Percentiles rank a stretch among this genome's conserved stretches.
Evolutionary conservation across 495 filamentous ascomycete species (phyloP).

Genomic region (Aspergillus sclerotiicarbonarius): DNA sequence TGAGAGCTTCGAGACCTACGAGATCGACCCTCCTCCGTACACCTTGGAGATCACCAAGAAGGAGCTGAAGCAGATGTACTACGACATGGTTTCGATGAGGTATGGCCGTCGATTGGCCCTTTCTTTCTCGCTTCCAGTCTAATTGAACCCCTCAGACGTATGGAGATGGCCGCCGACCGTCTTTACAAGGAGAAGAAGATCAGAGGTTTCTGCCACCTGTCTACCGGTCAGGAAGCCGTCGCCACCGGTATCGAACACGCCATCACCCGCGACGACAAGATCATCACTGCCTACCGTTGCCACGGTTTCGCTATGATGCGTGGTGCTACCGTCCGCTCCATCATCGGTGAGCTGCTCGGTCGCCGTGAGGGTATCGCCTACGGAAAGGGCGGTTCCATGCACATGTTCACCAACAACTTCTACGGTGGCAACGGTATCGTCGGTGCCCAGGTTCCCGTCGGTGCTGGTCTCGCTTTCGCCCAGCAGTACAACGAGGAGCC

Average conservation of each 20-base stretch:
- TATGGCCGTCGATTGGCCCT: constrained; percentile 42
- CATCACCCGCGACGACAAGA: constrained; percentile 81
- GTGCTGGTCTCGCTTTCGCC: constrained; percentile 94
- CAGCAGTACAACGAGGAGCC: constrained; percentile 87
- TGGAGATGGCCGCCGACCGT: constrained; percentile 98
- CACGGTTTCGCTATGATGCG: constrained; percentile 98
- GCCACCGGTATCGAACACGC: constrained; percentile 96
- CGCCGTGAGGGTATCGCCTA: constrained; percentile 94
- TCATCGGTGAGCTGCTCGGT: constrained; percentile 95
- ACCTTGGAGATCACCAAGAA: constrained; percentile 91
- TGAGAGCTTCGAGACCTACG: constrained; percentile 99
- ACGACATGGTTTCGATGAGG: constrained; percentile 92
- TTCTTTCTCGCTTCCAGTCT: neutral
- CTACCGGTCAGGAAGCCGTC: constrained; percentile 95
- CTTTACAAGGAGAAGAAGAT: constrained; percentile 99
- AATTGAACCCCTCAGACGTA: constrained; percentile 60
- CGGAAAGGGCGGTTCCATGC: constrained; percentile 99
- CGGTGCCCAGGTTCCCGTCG: constrained; percentile 96
- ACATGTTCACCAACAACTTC: constrained; percentile 99
- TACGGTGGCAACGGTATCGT: constrained; percentile 99
- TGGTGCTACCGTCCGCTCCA: constrained; percentile 83
- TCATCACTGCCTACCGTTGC: constrained; percentile 98
- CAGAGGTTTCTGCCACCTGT: constrained; percentile 98
- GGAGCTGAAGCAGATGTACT: constrained; percentile 98
- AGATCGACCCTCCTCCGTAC: constrained; percentile 92